Evolutionary conservation across 176 grass and related monocot genomes (phyloP).

Genomic region (Poa annua): DNA sequence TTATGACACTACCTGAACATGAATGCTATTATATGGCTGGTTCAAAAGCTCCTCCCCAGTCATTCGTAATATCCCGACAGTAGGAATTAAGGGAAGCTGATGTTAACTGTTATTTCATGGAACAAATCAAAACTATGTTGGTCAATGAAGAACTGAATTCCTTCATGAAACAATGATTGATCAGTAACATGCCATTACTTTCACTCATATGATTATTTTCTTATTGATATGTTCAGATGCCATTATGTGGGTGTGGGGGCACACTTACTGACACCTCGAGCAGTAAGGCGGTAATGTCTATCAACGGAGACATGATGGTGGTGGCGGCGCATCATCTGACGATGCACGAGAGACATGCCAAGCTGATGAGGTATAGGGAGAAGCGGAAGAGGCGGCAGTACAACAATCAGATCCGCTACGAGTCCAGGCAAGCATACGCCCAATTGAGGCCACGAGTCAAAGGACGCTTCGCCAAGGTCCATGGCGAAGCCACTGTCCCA

Average conservation of each 20-base stretch:
- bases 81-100: neutral
- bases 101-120: neutral
- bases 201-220: neutral
- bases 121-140: neutral
- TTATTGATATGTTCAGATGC: conserved; percentile 1
- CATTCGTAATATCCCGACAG: neutral
- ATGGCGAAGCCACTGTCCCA: neutral
- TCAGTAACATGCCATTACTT: neutral
- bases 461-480: conserved; percentile 67
- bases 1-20: neutral
- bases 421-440: conserved; percentile 65
- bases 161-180: neutral
- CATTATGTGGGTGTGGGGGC: neutral
- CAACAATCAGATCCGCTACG: conserved; percentile 69
- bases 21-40: neutral
- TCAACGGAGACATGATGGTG: neutral
- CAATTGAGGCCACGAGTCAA: conserved; percentile 66
- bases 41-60: neutral
- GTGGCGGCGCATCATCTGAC: neutral
- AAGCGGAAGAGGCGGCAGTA: conserved; percentile 68
- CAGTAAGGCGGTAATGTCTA: neutral
- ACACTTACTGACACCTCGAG: neutral
- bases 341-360: conserved; percentile 43
- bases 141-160: neutral
- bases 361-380: conserved; percentile 75